Conservation (phyloP, 2,329 filamentous ascomycete species). For the Talaromyces verruculosus region DNA sequence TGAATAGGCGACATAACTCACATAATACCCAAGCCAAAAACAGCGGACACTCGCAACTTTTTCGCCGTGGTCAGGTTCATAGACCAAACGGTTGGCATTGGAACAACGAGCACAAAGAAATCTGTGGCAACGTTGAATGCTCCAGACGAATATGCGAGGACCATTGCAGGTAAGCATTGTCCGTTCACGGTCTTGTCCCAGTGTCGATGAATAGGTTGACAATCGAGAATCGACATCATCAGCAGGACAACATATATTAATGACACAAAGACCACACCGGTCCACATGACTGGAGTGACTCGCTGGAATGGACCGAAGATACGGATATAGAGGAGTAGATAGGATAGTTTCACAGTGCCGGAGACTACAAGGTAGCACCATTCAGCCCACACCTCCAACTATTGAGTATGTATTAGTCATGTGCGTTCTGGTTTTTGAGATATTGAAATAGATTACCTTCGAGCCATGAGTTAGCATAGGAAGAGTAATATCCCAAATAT, state of each 20-base stretch:
- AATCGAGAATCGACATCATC: constrained; percentile 16
- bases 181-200: constrained; percentile 1
- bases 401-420: constrained; percentile 1
- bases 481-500: constrained; percentile 14
- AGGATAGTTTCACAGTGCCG: constrained; percentile 9
- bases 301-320: constrained; percentile 13
- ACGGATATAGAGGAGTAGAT: constrained; percentile 11
- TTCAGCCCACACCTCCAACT: constrained; percentile 14
- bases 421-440: not conserved
- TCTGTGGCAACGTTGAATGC: constrained; percentile 15
- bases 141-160: constrained; percentile 11
- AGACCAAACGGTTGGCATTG: constrained; percentile 13
- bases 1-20: not conserved
- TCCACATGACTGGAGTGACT: constrained; percentile 11
- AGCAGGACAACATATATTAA: constrained; percentile 9
- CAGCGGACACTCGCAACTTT: constrained; percentile 8
- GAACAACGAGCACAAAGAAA: constrained; percentile 8
- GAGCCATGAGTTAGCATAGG: constrained; percentile 5
- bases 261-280: constrained; percentile 7
- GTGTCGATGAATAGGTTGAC: constrained; percentile 9
- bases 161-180: constrained; percentile 3
- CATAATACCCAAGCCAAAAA: constrained; percentile 11
- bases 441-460: not conserved
- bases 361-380: constrained; percentile 12
- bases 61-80: not conserved